Percentiles rank a stretch among this genome's conserved stretches.
Conservation (phyloP, 139 green algal genomes). For the Micromonas pusilla region DNA sequence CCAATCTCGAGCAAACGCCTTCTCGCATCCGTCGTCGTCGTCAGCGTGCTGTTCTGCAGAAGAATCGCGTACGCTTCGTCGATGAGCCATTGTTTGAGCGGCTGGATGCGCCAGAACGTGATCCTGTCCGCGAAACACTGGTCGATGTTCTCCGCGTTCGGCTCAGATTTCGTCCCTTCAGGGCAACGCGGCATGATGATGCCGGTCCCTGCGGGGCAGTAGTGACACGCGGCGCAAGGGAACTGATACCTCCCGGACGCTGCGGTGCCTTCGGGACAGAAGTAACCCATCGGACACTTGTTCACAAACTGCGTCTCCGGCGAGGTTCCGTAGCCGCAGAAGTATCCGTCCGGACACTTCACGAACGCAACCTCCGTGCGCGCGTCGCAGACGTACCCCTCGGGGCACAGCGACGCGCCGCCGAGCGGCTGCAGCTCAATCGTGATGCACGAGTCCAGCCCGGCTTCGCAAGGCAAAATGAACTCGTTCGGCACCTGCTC, state of each 20-base stretch:
- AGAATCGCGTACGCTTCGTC: not conserved
- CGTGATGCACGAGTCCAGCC: not conserved
- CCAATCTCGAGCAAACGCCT: not conserved
- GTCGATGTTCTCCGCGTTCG: not conserved
- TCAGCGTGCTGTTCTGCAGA: not conserved
- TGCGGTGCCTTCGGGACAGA: slow-evolving; percentile 19
- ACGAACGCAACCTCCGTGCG: not conserved
- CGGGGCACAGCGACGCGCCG: slow-evolving; percentile 11
- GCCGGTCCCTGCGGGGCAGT: slow-evolving; percentile 23
- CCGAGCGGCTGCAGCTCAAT: slow-evolving; percentile 14
- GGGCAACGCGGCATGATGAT: slow-evolving; percentile 9
- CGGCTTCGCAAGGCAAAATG: slow-evolving; percentile 2
- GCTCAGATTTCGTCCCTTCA: slow-evolving; percentile 3
- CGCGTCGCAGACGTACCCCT: slow-evolving; percentile 29
- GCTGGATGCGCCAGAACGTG: slow-evolving; percentile 27
- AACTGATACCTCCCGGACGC: slow-evolving; percentile 12
- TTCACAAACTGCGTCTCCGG: slow-evolving; percentile 26
- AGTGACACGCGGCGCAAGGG: slow-evolving; percentile 13
- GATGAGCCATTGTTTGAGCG: not conserved
- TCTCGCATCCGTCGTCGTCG: not conserved
- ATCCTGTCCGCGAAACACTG: slow-evolving; percentile 22
- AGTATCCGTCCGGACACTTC: slow-evolving; percentile 24
- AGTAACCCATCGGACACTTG: slow-evolving; percentile 24
- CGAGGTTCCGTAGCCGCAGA: slow-evolving; percentile 22
- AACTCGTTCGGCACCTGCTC: not conserved